Evolutionary conservation across 1,284 basidiomycete genomes (phyloP).

Genomic region (Ustilago cynodontis): DNA sequence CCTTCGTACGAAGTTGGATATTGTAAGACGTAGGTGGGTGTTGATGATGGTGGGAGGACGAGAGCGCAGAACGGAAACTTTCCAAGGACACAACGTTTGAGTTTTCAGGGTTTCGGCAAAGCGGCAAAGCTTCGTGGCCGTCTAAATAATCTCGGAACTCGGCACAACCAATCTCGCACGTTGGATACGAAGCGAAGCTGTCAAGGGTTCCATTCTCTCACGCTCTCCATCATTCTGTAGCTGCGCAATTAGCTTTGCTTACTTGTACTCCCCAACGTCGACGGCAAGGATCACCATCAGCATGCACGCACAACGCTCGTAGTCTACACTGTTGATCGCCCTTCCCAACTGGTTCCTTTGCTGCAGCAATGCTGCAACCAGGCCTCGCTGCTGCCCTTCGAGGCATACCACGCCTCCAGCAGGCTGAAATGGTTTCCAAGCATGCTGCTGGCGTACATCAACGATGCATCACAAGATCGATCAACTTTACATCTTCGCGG

Average conservation of each 20-base stretch:
- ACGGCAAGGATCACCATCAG: background rate
- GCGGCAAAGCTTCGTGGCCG: background rate
- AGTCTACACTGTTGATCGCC: too few relatives aligned
- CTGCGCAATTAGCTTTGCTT: background rate
- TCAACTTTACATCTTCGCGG: background rate
- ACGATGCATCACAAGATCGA: background rate
- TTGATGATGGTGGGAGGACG: background rate
- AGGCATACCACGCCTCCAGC: background rate
- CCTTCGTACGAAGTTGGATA: background rate
- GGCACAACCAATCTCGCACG: background rate
- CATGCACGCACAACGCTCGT: background rate
- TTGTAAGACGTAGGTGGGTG: background rate
- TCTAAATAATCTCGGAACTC: background rate
- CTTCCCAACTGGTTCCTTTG: too few relatives aligned
- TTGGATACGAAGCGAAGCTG: background rate
- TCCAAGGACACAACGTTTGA: background rate
- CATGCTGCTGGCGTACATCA: background rate
- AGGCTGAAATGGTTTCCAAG: background rate
- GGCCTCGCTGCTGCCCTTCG: conserved; percentile 13
- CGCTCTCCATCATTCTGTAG: background rate
- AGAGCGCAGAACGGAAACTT: background rate
- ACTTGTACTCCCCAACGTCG: background rate
- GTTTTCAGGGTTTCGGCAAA: background rate
- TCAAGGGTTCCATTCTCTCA: background rate
- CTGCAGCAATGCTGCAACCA: conserved; percentile 13